Conservation (phyloP, 345 rosid genomes). For the Abelmoschus esculentus region DNA sequence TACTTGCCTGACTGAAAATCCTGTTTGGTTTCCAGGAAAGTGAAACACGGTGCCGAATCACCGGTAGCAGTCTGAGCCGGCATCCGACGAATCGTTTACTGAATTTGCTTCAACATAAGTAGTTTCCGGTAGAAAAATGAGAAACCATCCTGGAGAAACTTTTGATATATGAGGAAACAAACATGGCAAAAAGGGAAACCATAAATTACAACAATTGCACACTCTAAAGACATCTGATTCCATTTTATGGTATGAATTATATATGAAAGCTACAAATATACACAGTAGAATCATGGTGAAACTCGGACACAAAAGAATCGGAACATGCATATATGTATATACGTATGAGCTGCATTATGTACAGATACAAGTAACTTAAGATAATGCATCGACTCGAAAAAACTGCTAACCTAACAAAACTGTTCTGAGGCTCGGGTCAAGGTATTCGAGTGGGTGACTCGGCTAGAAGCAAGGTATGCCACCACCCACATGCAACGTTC, state of each 20-base stretch:
- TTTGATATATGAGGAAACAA: background rate
- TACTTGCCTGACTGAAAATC: background rate
- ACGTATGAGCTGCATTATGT: constrained; percentile 12
- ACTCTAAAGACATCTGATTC: background rate
- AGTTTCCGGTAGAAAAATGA: background rate
- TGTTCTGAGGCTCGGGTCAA: constrained; percentile 22
- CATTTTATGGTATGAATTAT: background rate
- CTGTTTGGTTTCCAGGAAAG: background rate
- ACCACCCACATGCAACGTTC: constrained; percentile 89
- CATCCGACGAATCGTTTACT: background rate
- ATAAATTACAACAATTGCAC: background rate
- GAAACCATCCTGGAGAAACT: background rate
- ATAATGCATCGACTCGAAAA: background rate
- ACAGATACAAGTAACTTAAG: constrained; percentile 15
- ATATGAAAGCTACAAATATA: constrained; percentile 11
- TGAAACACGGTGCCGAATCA: background rate
- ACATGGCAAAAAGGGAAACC: background rate
- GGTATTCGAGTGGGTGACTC: constrained; percentile 40
- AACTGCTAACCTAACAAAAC: constrained; percentile 57
- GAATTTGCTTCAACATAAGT: background rate
- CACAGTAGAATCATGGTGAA: constrained; percentile 15
- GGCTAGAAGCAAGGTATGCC: constrained; percentile 90
- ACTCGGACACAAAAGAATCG: constrained; percentile 22
- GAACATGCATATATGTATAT: constrained; percentile 17
- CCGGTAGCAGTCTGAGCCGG: background rate